phyloP scores from a whole-genome alignment of 2,329 filamentous ascomycete genomes.

The Ophiostoma pallidulum region DNA sequence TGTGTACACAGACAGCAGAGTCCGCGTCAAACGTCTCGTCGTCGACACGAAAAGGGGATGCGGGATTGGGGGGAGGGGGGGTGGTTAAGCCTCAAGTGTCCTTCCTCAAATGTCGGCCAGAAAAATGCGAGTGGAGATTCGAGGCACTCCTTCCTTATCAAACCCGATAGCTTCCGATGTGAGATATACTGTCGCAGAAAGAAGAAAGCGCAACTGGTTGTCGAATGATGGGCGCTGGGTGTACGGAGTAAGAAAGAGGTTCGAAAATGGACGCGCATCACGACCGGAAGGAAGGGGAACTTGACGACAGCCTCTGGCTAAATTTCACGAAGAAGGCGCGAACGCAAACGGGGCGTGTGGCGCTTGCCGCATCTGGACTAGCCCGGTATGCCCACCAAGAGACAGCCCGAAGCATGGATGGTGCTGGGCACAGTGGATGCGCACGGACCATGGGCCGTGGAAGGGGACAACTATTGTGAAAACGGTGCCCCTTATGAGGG shows the following conservation, averaged over 20 bases:
- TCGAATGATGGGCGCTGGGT: background rate
- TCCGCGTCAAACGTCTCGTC: too few relatives aligned
- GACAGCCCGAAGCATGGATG: too few relatives aligned
- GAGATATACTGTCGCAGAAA: too few relatives aligned
- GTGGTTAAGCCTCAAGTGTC: too few relatives aligned
- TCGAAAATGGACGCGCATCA: background rate
- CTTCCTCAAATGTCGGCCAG: too few relatives aligned
- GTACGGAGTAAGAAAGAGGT: too few relatives aligned
- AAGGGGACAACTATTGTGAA: conserved; percentile 18
- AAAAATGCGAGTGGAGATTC: too few relatives aligned
- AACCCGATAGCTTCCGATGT: too few relatives aligned
- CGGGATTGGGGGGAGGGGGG: too few relatives aligned
- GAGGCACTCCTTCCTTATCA: too few relatives aligned
- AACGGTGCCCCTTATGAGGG: conserved; percentile 16
- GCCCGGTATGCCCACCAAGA: background rate
- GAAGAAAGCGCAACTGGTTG: background rate
- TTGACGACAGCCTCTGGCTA: background rate
- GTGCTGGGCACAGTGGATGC: background rate
- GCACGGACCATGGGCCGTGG: conserved; percentile 15
- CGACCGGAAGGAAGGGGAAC: background rate
- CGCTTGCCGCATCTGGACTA: conserved; percentile 9
- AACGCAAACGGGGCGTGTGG: conserved; percentile 6
- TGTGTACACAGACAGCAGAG: background rate
- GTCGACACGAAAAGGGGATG: too few relatives aligned
- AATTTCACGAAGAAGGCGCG: conserved; percentile 8